Conservation (phyloP, 176 grass and related monocot genomes). For the Phoenix dactylifera region DNA sequence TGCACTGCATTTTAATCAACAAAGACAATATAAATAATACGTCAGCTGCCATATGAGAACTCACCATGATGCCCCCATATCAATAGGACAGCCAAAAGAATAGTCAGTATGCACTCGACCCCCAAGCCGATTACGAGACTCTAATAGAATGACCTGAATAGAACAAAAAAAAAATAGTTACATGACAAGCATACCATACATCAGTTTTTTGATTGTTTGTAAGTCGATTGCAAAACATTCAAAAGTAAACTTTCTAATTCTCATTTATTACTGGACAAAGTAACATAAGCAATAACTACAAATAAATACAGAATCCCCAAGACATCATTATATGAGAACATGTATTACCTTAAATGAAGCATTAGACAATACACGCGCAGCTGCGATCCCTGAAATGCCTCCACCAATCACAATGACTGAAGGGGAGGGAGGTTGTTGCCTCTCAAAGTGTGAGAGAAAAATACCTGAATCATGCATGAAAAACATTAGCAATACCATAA, state of each 20-base stretch:
- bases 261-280: no score
- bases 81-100: no score
- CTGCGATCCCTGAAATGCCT: slow-evolving; percentile 93
- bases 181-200: background rate
- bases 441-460: slow-evolving; percentile 68
- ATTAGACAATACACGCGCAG: slow-evolving; percentile 72
- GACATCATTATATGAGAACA: background rate
- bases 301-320: no score
- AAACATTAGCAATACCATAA: background rate
- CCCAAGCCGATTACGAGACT: slow-evolving; percentile 50
- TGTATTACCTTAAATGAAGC: slow-evolving; percentile 66
- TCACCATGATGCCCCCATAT: slow-evolving; percentile 1
- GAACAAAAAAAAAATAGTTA: background rate
- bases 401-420: slow-evolving; percentile 91
- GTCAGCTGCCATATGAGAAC: no score
- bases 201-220: no score
- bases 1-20: slow-evolving; percentile 8
- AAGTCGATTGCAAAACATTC: no score
- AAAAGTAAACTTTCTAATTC: no score
- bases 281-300: no score
- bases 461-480: slow-evolving; percentile 30
- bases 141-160: slow-evolving; percentile 64
- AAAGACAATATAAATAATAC: background rate
- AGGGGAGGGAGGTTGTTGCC: slow-evolving; percentile 51
- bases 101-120: no score